phyloP scores from a whole-genome alignment of 2,329 filamentous ascomycete species.

The Zarea fungicola region DNA sequence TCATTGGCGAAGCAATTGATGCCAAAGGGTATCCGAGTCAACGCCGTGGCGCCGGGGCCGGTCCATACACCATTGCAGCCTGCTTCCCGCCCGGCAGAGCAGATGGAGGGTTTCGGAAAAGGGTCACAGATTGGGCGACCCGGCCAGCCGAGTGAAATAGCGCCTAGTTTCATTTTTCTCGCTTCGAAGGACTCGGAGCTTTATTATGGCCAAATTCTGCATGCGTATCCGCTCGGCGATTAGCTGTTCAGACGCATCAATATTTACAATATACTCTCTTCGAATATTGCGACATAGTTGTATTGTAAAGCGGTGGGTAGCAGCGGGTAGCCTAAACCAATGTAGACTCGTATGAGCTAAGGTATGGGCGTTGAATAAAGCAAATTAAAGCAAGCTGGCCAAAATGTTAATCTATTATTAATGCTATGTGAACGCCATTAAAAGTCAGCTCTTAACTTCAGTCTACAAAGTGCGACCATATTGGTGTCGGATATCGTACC shows the following conservation, averaged over 20 bases:
- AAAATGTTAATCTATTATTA: no score
- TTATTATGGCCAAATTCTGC: conserved; percentile 35
- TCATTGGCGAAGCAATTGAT: conserved; percentile 47
- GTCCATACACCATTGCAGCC: conserved; percentile 41
- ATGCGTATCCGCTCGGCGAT: conserved; percentile 36
- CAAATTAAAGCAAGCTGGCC: no score
- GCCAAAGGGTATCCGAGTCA: conserved; percentile 54
- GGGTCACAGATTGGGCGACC: conserved; percentile 31
- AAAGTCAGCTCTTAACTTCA: no score
- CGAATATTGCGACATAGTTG: no score
- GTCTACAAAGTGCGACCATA: no score
- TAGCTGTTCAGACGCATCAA: conserved; percentile 19
- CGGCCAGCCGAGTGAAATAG: conserved; percentile 41
- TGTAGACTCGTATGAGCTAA: no score
- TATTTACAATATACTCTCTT: no score
- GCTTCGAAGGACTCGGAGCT: conserved; percentile 35
- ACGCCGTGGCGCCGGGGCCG: conserved; percentile 37
- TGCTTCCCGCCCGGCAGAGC: conserved; percentile 35
- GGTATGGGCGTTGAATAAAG: no score
- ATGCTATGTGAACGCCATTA: no score
- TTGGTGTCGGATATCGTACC: no score
- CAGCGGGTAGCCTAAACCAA: no score
- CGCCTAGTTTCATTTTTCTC: conserved; percentile 35
- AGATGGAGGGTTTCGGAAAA: conserved; percentile 40
- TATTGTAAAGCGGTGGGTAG: no score